These are phyloP conservation scores for Emergomyces pasteurianus DNA, from an alignment of 2,329 filamentous ascomycete genomes.

Conservation along the genomic window DNA sequence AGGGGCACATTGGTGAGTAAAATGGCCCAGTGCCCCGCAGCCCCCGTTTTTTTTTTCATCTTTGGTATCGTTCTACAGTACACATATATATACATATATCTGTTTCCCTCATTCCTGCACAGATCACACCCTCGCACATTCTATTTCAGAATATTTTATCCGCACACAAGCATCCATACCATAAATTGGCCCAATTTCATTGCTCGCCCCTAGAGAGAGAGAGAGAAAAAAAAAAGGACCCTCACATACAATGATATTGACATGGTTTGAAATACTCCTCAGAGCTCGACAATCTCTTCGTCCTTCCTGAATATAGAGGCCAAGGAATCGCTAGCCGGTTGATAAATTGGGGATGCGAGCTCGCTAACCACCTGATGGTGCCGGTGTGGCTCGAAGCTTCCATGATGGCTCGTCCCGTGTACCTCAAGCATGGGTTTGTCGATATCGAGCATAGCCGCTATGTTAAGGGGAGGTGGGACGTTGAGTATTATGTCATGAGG, in stretches of 20 bases:
- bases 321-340: slow-evolving; percentile 10
- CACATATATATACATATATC: no score
- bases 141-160: no score
- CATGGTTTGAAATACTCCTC: not conserved
- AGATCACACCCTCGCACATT: not conserved
- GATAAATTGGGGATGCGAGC: slow-evolving; percentile 11
- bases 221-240: not conserved
- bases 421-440: slow-evolving; percentile 6
- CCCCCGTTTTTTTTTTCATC: no score
- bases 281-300: slow-evolving; percentile 12
- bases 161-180: not conserved
- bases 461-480: slow-evolving; percentile 7
- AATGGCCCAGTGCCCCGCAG: no score
- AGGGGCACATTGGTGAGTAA: slow-evolving; percentile 10
- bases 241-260: not conserved
- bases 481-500: slow-evolving; percentile 10
- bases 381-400: slow-evolving; percentile 10
- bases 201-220: no score
- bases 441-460: slow-evolving; percentile 3
- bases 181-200: not conserved
- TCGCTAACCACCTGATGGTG: slow-evolving; percentile 10
- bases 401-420: slow-evolving; percentile 4
- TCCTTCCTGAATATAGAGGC: slow-evolving; percentile 10
- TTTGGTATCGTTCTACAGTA: no score
- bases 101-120: not conserved